Evolutionary conservation across 176 grass and related monocot species (phyloP).

Genomic region (Cocos nucifera): DNA sequence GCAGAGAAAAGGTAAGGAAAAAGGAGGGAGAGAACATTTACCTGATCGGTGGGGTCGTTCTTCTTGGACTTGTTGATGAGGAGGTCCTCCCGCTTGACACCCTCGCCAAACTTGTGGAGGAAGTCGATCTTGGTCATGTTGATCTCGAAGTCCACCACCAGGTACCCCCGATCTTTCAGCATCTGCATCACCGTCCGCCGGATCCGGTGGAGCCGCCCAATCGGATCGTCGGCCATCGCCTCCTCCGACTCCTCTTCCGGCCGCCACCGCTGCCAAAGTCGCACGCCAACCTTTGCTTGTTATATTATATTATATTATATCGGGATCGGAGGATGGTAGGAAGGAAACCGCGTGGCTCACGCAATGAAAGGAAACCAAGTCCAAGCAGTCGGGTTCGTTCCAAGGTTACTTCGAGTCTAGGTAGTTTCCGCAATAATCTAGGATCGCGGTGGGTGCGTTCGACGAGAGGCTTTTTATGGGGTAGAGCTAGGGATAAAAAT

Average conservation of each 20-base stretch:
- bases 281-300: too few species aligned
- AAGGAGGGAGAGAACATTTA: neutral
- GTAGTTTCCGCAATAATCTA: too few species aligned
- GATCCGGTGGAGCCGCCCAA: constrained; percentile 54
- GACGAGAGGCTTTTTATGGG: too few species aligned
- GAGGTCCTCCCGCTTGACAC: constrained; percentile 75
- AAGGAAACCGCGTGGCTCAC: too few species aligned
- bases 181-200: constrained; percentile 93
- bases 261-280: too few species aligned
- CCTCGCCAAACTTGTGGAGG: constrained; percentile 69
- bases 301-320: too few species aligned
- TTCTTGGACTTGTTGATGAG: constrained; percentile 88
- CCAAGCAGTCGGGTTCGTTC: too few species aligned
- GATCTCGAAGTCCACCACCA: constrained; percentile 85
- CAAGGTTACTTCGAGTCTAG: too few species aligned
- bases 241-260: constrained; percentile 37
- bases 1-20: neutral
- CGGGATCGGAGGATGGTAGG: too few species aligned
- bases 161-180: constrained; percentile 78
- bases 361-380: too few species aligned
- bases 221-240: neutral
- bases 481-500: too few species aligned
- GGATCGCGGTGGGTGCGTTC: too few species aligned
- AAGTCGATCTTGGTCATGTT: constrained; percentile 58
- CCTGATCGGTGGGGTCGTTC: constrained; percentile 71